Evolutionary conservation across 192 early-diverging fungal genomes (phyloP).

Genomic region (Borealophlyctis nickersoniae): DNA sequence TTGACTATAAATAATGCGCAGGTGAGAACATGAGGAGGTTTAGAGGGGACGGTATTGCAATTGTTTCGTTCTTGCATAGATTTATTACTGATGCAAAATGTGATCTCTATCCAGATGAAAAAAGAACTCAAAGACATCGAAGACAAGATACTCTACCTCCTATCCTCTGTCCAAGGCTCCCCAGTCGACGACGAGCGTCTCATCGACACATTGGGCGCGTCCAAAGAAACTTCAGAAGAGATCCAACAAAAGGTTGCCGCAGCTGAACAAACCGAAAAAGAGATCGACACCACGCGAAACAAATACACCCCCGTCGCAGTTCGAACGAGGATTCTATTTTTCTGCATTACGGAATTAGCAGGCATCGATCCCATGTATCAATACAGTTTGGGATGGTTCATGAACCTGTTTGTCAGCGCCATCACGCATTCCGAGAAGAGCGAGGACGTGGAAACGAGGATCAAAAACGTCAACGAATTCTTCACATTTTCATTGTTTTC

Average conservation of each 20-base stretch:
- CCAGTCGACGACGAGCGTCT: conserved; percentile 61
- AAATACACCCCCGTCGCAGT: conserved; percentile 59
- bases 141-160: conserved; percentile 59
- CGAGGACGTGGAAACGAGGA: conserved; percentile 52
- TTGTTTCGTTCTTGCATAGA: too few relatives aligned
- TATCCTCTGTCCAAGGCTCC: conserved; percentile 60
- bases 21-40: conserved; percentile 7
- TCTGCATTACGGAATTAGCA: conserved; percentile 62
- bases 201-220: conserved; percentile 59
- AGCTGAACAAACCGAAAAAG: conserved; percentile 60
- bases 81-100: too few relatives aligned
- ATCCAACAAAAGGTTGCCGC: conserved; percentile 55
- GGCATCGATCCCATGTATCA: conserved; percentile 64
- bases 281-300: conserved; percentile 60
- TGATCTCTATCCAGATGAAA: conserved; percentile 42
- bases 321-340: conserved; percentile 55
- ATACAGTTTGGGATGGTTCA: conserved; percentile 60
- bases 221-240: conserved; percentile 62
- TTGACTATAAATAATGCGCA: conserved; percentile 58
- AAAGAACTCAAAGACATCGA: conserved; percentile 64
- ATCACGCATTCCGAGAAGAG: conserved; percentile 59
- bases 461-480: conserved; percentile 58
- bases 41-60: too few relatives aligned
- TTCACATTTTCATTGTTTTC: conserved; percentile 61
- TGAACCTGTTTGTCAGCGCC: conserved; percentile 58